A percentile compares a stretch with the other conserved stretches of the same genome.
These are phyloP conservation scores for Cucurbita argyrosperma DNA, from an alignment of 306 rosid species.

Conservation along the genomic window DNA sequence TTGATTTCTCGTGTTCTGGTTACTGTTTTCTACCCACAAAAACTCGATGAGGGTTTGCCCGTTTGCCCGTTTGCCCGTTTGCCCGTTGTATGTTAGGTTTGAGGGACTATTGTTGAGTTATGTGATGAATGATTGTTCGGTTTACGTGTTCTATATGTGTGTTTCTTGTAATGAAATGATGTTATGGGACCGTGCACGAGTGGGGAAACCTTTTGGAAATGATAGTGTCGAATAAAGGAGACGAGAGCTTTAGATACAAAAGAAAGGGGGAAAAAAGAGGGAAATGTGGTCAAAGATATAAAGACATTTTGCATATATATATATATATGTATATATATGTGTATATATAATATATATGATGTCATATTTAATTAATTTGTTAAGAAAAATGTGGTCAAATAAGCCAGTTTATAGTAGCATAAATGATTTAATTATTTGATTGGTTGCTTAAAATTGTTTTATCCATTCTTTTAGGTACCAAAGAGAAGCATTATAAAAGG, in stretches of 20 bases:
- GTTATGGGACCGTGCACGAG: constrained; percentile 1
- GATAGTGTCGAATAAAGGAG: neutral
- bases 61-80: neutral
- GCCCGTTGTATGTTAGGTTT: neutral
- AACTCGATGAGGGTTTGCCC: neutral
- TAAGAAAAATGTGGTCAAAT: neutral
- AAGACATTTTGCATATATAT: neutral
- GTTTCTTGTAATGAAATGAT: neutral
- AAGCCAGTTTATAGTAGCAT: neutral
- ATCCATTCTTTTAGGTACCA: neutral
- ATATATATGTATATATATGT: too few relatives aligned
- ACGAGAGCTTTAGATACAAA: neutral
- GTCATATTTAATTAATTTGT: neutral
- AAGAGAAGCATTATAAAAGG: neutral
- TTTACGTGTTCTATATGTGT: neutral
- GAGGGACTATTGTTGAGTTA: neutral
- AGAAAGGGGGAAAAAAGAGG: neutral
- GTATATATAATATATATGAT: neutral
- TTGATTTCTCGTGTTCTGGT: neutral
- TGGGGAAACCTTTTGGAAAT: neutral
- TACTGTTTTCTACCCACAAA: neutral
- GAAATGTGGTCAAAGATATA: constrained; percentile 7
- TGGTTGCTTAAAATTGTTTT: neutral
- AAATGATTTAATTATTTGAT: neutral
- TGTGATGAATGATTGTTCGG: neutral